Evolutionary conservation across 164 flowering plant genomes (phyloP).

Genomic region (Magnolia kwangsiensis): DNA sequence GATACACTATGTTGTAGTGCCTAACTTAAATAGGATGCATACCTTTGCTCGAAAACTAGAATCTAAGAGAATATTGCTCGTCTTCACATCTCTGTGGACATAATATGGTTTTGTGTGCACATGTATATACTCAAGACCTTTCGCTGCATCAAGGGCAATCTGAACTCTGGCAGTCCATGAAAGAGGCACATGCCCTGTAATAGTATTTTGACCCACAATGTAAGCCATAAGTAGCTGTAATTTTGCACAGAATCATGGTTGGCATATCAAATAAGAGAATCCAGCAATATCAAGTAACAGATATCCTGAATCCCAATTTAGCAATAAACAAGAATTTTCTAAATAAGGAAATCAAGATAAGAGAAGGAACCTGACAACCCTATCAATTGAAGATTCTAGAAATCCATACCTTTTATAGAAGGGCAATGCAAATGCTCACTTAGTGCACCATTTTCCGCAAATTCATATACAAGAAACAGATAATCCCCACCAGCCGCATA

Average conservation of each 20-base stretch:
- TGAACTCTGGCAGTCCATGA: constrained; percentile 34
- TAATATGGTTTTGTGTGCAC: constrained; percentile 25
- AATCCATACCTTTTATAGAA: constrained; percentile 15
- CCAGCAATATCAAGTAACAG: neutral
- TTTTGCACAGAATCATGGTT: neutral
- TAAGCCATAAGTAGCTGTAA: neutral
- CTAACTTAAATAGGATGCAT: neutral
- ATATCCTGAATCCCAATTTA: neutral
- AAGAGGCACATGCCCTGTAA: constrained; percentile 29
- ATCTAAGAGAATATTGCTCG: constrained; percentile 36
- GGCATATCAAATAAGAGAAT: neutral
- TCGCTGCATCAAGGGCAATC: constrained; percentile 43
- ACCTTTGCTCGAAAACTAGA: constrained; percentile 39
- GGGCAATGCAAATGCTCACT: constrained; percentile 31
- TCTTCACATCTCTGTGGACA: constrained; percentile 40
- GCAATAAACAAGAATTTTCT: neutral
- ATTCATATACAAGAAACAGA: constrained; percentile 38
- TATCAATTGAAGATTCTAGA: neutral
- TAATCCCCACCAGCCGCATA: constrained; percentile 38
- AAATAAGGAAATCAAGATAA: neutral
- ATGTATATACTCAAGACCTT: constrained; percentile 40
- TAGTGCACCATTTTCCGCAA: constrained; percentile 34
- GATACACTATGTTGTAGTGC: neutral
- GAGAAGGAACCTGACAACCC: neutral
- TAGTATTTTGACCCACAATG: neutral